Evolutionary conservation across 257 asterid genomes (phyloP).

Genomic region (Solanum pennellii): DNA sequence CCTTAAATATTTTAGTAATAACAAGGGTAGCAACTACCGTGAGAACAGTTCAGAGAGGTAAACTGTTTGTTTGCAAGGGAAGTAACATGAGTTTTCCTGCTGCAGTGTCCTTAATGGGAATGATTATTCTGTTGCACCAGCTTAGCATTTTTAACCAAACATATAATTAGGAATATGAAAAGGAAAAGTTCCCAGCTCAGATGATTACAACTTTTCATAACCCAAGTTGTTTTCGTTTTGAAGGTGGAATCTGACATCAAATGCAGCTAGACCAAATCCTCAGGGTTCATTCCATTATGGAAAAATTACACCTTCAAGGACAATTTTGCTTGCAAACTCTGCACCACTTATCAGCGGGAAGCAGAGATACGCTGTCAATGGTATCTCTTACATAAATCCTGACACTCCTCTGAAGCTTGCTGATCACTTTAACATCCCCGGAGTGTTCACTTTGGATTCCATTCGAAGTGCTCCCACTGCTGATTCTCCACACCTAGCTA

Average conservation of each 20-base stretch:
- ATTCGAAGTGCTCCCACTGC: conserved; percentile 16
- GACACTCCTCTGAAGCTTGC: conserved; percentile 44
- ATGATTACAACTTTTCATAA: neutral
- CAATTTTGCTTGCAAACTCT: conserved; percentile 38
- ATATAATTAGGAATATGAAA: neutral
- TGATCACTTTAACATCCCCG: conserved; percentile 41
- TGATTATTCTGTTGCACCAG: neutral
- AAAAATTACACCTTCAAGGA: conserved; percentile 23
- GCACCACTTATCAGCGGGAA: conserved; percentile 16
- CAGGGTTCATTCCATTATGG: conserved; percentile 46
- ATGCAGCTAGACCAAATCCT: conserved; percentile 56
- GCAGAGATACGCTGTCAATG: conserved; percentile 27
- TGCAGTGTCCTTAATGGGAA: neutral
- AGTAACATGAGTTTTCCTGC: neutral
- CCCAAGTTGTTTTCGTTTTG: neutral
- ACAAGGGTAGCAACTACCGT: neutral
- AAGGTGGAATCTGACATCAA: conserved; percentile 44
- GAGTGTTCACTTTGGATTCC: conserved; percentile 22
- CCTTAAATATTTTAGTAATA: neutral
- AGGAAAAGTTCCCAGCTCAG: neutral
- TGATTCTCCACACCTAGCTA: conserved; percentile 16
- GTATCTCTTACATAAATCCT: conserved; percentile 30
- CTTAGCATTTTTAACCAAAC: neutral
- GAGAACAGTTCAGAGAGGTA: neutral
- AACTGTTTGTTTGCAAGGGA: neutral